Conservation (phyloP, 257 asterid genomes). For the Henckelia pumila region DNA sequence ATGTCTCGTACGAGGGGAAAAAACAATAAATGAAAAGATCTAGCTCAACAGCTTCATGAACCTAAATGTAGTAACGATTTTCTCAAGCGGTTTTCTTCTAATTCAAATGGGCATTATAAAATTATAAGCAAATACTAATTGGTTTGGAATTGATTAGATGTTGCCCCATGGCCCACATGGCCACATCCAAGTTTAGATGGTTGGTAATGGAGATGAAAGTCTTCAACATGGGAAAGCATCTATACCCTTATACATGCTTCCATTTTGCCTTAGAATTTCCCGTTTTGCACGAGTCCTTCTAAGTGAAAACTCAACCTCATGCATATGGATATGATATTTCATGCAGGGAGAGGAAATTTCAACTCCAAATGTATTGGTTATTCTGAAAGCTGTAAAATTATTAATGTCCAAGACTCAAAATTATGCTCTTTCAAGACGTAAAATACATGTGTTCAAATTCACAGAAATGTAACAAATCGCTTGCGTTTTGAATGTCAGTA, state of each 20-base stretch:
- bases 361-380: neutral
- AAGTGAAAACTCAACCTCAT: slow-evolving; percentile 14
- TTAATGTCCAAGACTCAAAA: neutral
- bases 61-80: neutral
- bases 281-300: slow-evolving; percentile 21
- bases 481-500: too few species aligned
- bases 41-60: neutral
- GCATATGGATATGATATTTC: neutral
- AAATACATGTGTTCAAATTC: too few species aligned
- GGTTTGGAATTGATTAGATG: neutral
- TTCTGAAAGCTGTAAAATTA: neutral
- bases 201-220: slow-evolving; percentile 5
- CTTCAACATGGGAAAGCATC: neutral
- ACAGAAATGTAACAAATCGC: too few species aligned
- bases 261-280: slow-evolving; percentile 9
- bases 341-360: slow-evolving; percentile 7
- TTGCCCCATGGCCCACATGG: neutral
- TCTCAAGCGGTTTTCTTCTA: neutral
- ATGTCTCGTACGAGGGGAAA: neutral
- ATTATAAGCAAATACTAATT: neutral
- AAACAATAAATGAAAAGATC: neutral
- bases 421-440: neutral
- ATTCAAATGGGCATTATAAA: neutral
- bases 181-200: neutral
- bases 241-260: slow-evolving; percentile 6